Percentiles rank a stretch among this genome's conserved stretches.
Conservation (phyloP, 306 rosid species). For the Cyclanthera cordifolia region DNA sequence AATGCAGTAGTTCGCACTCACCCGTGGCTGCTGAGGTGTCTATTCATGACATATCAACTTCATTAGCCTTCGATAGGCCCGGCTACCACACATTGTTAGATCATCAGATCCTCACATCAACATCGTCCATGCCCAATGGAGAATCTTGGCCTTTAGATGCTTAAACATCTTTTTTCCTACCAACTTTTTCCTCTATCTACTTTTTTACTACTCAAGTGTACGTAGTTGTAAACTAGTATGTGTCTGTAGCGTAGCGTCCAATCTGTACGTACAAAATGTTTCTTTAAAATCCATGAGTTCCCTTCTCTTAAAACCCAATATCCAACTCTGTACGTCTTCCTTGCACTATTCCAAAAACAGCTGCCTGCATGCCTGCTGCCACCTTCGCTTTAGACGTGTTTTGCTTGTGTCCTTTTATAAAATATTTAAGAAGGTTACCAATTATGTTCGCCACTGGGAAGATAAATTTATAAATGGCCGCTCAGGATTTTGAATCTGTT, state of each 20-base stretch:
- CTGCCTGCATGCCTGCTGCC: neutral
- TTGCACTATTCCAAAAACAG: neutral
- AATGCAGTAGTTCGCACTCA: slow-evolving; percentile 19
- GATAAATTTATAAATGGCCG: neutral
- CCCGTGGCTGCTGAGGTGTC: slow-evolving; percentile 11
- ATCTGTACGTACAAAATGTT: slow-evolving; percentile 11
- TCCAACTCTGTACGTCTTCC: neutral
- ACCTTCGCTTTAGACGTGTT: neutral
- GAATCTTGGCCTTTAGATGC: slow-evolving; percentile 29
- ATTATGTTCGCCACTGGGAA: neutral
- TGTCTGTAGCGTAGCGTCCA: neutral
- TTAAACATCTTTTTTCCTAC: neutral
- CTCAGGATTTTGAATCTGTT: neutral
- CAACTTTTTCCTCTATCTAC: neutral
- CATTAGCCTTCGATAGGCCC: slow-evolving; percentile 21
- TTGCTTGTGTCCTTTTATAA: neutral
- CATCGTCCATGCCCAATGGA: slow-evolving; percentile 22
- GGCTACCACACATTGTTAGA: slow-evolving; percentile 18
- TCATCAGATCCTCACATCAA: slow-evolving; percentile 23
- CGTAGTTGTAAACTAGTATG: slow-evolving; percentile 11
- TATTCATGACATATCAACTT: slow-evolving; percentile 25
- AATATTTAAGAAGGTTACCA: neutral
- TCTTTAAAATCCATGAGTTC: neutral
- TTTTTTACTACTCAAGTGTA: slow-evolving; percentile 6
- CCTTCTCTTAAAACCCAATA: neutral